Evolutionary conservation across 768 basidiomycete species (phyloP).

Genomic region (Termitomyces sp.): DNA sequence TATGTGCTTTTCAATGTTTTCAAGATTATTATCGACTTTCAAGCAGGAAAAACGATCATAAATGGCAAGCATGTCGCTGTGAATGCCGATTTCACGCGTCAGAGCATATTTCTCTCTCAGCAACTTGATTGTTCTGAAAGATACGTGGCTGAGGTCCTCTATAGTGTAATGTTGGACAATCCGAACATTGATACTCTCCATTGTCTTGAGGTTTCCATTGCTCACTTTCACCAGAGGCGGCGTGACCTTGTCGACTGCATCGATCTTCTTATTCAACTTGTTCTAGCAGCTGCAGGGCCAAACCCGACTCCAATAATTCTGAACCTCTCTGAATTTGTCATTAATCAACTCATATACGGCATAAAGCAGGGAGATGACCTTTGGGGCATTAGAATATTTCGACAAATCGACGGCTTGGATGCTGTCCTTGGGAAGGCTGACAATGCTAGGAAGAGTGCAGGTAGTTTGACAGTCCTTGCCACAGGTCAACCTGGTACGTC

Average conservation of each 20-base stretch:
- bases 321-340: slow-evolving; percentile 52
- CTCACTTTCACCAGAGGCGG: slow-evolving; percentile 64
- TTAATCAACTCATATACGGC: slow-evolving; percentile 23
- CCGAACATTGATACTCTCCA: slow-evolving; percentile 56
- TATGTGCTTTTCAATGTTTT: slow-evolving; percentile 20
- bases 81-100: slow-evolving; percentile 74
- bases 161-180: slow-evolving; percentile 54
- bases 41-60: slow-evolving; percentile 57
- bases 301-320: slow-evolving; percentile 42
- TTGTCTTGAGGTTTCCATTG: slow-evolving; percentile 59
- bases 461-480: slow-evolving; percentile 51
- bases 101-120: slow-evolving; percentile 73
- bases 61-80: slow-evolving; percentile 65
- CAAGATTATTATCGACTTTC: slow-evolving; percentile 3
- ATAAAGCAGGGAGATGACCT: slow-evolving; percentile 17
- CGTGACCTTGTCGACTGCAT: slow-evolving; percentile 68
- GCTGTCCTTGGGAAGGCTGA: slow-evolving; percentile 48
- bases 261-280: slow-evolving; percentile 60
- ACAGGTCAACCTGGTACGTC: slow-evolving; percentile 47
- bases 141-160: slow-evolving; percentile 65
- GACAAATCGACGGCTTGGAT: slow-evolving; percentile 58
- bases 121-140: slow-evolving; percentile 81
- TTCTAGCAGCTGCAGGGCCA: slow-evolving; percentile 39
- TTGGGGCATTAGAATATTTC: slow-evolving; percentile 39
- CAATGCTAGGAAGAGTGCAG: slow-evolving; percentile 55